Evolutionary conservation across 1,284 basidiomycete species (phyloP).

Genomic region (Ceratobasidium theobromae): DNA sequence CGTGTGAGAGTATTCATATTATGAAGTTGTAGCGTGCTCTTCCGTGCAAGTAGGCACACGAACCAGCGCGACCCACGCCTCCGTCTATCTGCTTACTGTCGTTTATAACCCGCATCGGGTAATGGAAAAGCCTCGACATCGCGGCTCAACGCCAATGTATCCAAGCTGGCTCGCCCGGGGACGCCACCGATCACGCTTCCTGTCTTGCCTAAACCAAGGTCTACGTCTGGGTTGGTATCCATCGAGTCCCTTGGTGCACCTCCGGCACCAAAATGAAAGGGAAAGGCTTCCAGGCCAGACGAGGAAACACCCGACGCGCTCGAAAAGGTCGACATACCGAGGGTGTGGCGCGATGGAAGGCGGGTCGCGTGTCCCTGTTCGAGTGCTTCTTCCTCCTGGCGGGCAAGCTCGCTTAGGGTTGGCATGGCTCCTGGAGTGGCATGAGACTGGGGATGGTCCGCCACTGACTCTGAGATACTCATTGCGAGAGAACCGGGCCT

Average conservation of each 20-base stretch:
- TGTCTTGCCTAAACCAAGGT: slow-evolving; percentile 30
- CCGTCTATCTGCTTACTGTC: too few species aligned
- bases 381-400: slow-evolving; percentile 46
- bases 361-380: slow-evolving; percentile 46
- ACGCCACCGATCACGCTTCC: slow-evolving; percentile 39
- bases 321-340: slow-evolving; percentile 69
- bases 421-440: slow-evolving; percentile 3
- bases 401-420: slow-evolving; percentile 28
- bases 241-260: slow-evolving; percentile 33
- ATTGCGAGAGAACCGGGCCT: slow-evolving; percentile 36
- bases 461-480: slow-evolving; percentile 18
- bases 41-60: slow-evolving; percentile 3
- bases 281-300: slow-evolving; percentile 63
- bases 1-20: too few species aligned
- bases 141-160: slow-evolving; percentile 75
- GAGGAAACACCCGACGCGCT: slow-evolving; percentile 66
- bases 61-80: slow-evolving; percentile 23
- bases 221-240: slow-evolving; percentile 35
- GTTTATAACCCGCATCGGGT: not conserved
- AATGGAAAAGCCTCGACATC: slow-evolving; percentile 73
- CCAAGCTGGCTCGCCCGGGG: slow-evolving; percentile 69
- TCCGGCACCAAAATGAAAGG: slow-evolving; percentile 70
- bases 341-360: slow-evolving; percentile 49
- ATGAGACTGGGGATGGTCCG: not conserved
- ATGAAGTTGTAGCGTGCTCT: not conserved